These are phyloP conservation scores for Akanthomyces uredinophilus DNA, from an alignment of 2,329 filamentous ascomycete genomes.

Conservation along the genomic window DNA sequence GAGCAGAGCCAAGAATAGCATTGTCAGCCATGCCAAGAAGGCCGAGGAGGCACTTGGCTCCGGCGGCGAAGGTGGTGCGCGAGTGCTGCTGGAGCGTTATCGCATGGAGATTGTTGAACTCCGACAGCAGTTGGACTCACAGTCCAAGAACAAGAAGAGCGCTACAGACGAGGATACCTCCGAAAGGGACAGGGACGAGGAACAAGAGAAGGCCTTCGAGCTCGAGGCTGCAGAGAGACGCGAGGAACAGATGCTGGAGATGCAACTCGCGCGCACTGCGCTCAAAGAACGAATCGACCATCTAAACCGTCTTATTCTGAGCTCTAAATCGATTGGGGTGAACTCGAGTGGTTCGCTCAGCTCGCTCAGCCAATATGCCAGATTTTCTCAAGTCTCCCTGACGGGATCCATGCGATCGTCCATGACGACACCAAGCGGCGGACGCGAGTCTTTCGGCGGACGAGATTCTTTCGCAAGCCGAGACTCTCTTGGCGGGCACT, in stretches of 20 bases:
- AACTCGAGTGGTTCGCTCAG: slow-evolving; percentile 72
- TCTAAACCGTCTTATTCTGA: slow-evolving; percentile 88
- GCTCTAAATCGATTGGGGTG: slow-evolving; percentile 91
- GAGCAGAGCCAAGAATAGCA: slow-evolving; percentile 93
- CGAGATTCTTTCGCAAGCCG: slow-evolving; percentile 8
- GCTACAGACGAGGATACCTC: slow-evolving; percentile 43
- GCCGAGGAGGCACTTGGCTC: slow-evolving; percentile 81
- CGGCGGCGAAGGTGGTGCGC: slow-evolving; percentile 77
- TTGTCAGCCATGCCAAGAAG: slow-evolving; percentile 92
- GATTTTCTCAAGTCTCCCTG: slow-evolving; percentile 55
- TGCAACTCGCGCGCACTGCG: slow-evolving; percentile 93
- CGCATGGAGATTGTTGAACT: slow-evolving; percentile 87
- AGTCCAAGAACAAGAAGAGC: slow-evolving; percentile 63
- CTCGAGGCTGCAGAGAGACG: slow-evolving; percentile 80
- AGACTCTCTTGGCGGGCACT: neutral
- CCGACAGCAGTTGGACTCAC: slow-evolving; percentile 72
- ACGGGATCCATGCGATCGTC: slow-evolving; percentile 63
- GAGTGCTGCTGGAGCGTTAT: slow-evolving; percentile 87
- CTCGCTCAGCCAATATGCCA: slow-evolving; percentile 56
- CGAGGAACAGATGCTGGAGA: slow-evolving; percentile 96
- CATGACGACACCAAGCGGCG: slow-evolving; percentile 55
- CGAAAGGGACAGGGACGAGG: slow-evolving; percentile 57
- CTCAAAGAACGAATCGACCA: slow-evolving; percentile 97
- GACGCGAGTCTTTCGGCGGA: slow-evolving; percentile 10
- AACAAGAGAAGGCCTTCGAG: slow-evolving; percentile 68